phyloP scores from a whole-genome alignment of 306 rosid genomes.

The Hippophae tibetana region DNA sequence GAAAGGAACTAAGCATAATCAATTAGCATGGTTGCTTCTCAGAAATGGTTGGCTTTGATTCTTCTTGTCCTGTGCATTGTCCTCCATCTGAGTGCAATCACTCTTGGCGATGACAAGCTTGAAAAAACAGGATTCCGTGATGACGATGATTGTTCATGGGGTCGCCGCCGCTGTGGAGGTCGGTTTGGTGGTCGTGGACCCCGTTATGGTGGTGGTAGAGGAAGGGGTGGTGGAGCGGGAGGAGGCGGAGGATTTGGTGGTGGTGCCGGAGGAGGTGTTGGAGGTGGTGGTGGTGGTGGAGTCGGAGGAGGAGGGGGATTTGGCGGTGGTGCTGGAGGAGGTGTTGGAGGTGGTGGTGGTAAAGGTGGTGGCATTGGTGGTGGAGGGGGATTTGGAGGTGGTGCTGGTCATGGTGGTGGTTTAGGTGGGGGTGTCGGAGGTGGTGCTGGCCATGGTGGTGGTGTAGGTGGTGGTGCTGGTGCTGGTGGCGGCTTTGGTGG shows the following conservation, averaged over 20 bases:
- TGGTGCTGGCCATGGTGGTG: neutral
- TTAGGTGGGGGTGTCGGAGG: conserved; percentile 4
- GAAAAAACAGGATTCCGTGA: conserved; percentile 31
- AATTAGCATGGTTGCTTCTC: conserved; percentile 23
- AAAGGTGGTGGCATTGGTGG: conserved; percentile 16
- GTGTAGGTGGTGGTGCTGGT: conserved; percentile 9
- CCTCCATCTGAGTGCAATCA: conserved; percentile 35
- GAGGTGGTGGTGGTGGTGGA: conserved; percentile 5
- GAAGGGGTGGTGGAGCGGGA: conserved; percentile 5
- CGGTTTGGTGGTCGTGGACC: conserved; percentile 6
- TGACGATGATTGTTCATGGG: conserved; percentile 44
- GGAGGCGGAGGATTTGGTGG: conserved; percentile 4
- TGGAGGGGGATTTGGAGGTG: conserved; percentile 11
- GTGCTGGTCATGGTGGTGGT: conserved; percentile 20
- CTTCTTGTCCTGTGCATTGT: conserved; percentile 43
- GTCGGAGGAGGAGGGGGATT: conserved; percentile 6
- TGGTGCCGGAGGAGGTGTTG: conserved; percentile 1
- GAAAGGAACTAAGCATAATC: no score
- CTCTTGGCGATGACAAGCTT: conserved; percentile 46
- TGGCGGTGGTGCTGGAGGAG: conserved; percentile 7
- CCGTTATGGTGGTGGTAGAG: neutral
- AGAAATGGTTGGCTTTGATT: conserved; percentile 37
- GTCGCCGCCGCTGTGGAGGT: conserved; percentile 27
- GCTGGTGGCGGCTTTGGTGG: conserved; percentile 11
- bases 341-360: conserved; percentile 9